Evolutionary conservation across 2,329 filamentous ascomycete species (phyloP), one percentile per base, ranked within the genome.

Genomic region (Clathrospora elynae): DNA sequence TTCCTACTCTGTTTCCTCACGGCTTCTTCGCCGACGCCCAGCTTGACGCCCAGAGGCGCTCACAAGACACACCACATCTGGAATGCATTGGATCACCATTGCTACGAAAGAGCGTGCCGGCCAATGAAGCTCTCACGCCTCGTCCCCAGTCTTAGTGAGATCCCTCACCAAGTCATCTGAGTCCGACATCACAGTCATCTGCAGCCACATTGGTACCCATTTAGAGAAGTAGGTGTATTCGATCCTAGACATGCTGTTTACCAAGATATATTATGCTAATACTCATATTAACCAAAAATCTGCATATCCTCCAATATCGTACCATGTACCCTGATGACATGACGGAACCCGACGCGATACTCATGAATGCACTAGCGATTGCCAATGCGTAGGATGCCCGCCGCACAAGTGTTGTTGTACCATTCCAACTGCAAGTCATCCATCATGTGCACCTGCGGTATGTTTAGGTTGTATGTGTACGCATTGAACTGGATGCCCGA

Each of bases 401-500:
- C 76, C 23, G 64, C 68, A 51, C 77, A 80, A 26, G 65, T 75
- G 47, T 74, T 74, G 63, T 80, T 74, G 42, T 64, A 71, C 78
- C 78, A 80, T 28, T 67, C 71, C 57, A 78, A 57, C 31, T 68
- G 51, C 42, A 80, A 55, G 43, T 76, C 70, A 50, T 79, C 78
- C 64, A 78, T 65, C 64, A 78, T 75, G 54, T 72, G 75, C 18
- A 68, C 57, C 42, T 70, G 60, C 47, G 72, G 71, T 24, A 69
- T 62, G 8, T 60, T 51, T 55, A 72, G 63, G 4, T 62, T 63
- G 35, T 62, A 55, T 25, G 71, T 73, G 38, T 68, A 73, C 8
- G 76, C 76, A 32, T 74, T 71, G 51, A 80, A 74, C 50, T 74
- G 72, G 13, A 80, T 69, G 6, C 75, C 73, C 10, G 71, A 76